Base-by-base conservation (phyloP, 2,329 filamentous ascomycete genomes). In the Catunica adiposa region DNA sequence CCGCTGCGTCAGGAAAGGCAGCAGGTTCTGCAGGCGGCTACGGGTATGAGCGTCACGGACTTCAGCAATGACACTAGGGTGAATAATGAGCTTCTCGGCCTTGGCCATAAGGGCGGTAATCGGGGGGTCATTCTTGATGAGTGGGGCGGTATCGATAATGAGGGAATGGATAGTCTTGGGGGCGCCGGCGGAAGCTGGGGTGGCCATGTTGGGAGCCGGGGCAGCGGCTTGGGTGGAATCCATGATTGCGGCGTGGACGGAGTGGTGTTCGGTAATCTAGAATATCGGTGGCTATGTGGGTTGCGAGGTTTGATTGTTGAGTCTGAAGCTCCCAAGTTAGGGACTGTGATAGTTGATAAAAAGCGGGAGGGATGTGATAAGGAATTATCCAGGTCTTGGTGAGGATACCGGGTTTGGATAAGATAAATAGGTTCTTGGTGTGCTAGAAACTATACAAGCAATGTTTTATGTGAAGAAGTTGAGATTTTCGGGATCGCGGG, bases 51-150 rank as follows among this genome's bases (percentile, higher is more conserved):
- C 79, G 72, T 97, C 90, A 64, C 86, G 74, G 73, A 95, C 94
- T 72, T 98, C 92, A 53, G 81, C 77, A 29, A 97, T 74, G 56
- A 98, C 88, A 6, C 84, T 82, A 0, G 89, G 89, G 0, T 90
- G 85, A 1, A 89, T 96, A 64, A 89, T 80, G 44, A 96, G 75
- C 58, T 77, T 73, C 63, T 92, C 83, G 51, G 88, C 82, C 66
- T 87, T 82, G 38, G 79, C 76, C 53, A 95, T 73, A 9, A 98
- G 79, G 0, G 85, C 87, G 48, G 87, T 94, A 23, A 92, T 79
- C 9, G 86, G 74, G 11, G 90, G 88, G 61, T 92, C 84, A 70
- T 96, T 96, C 66, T 90, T 90, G 67, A 98, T 89, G 59, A 98
- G 81, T 6, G 90, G 89, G 25, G 89, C 90, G 2, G 92, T 85